Base-by-base conservation (phyloP, 805 yeast species). In the Ogataea wickerhamii region DNA sequence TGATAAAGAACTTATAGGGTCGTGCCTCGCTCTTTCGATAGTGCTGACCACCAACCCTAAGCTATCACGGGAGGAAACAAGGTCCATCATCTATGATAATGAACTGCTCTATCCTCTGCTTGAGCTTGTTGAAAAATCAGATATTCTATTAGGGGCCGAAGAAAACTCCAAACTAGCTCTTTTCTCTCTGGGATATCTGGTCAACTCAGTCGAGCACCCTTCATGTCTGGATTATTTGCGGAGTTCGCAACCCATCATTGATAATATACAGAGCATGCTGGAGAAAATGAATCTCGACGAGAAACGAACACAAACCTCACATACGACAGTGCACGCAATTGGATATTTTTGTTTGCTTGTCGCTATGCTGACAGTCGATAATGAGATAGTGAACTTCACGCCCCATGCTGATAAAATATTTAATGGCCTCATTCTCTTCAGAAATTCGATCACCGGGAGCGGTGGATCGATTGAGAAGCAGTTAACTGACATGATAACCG, bases 331-430 rank as follows among this genome's bases (percentile, higher is more conserved):
- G n/a, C 60, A 56, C 34, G 45, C 55, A 14, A 32, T 50, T 11
- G 63, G 60, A 1, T 59, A 59, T 31, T 47, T 52, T 25, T 52
- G 60, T 32, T 38, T 57, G n/a, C 26, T 54, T 10, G 12, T 29
- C 12, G 7, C 17, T 8, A 29, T 6, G 22, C 18, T 48, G 16
- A 43, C 45, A 2, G 16, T 26, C n/a, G 26, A 7, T 7, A 13
- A 8, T 8, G n/a, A 12, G 7, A 14, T 12, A 26, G 8, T 13
- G n/a, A 14, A 26, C n/a, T 16, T 25, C 3, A 12, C 25, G 14
- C 12, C 30, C 10, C 35, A 44, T 26, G 16, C 3, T 4, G 36
- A 37, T 5, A 40, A 38, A 14, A 17, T 43, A 8, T 17, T 21
- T 1, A 14, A 25, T 13, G 53, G 55, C 4, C 40, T 51, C 10